Percentiles rank a stretch among this genome's conserved stretches.
Conservation (phyloP, 1,284 basidiomycete genomes). For the Trichosporon ovoides region DNA sequence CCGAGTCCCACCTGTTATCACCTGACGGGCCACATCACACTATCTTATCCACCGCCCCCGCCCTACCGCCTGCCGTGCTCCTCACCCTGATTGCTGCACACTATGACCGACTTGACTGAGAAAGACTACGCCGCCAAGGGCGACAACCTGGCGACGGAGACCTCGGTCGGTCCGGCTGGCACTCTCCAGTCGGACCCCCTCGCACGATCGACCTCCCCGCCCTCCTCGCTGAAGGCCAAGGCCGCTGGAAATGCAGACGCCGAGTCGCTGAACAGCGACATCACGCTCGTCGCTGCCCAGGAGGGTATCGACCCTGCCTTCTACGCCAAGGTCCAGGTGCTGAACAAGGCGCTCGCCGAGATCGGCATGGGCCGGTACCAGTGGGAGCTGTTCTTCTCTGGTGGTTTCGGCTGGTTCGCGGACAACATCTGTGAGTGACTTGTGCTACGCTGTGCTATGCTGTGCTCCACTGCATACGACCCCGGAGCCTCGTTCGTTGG, state of each 20-base stretch:
- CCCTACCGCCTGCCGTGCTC: background rate
- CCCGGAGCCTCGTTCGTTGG: background rate
- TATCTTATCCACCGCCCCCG: background rate
- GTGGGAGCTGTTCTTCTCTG: constrained; percentile 56
- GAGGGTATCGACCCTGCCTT: constrained; percentile 33
- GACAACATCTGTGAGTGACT: constrained; percentile 51
- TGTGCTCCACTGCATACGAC: background rate
- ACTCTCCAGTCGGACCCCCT: background rate
- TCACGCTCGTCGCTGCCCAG: constrained; percentile 19
- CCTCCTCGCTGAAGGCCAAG: background rate
- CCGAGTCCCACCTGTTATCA: background rate
- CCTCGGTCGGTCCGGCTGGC: background rate
- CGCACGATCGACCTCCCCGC: background rate
- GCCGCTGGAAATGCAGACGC: constrained; percentile 10
- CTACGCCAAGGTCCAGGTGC: constrained; percentile 29
- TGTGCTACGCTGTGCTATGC: background rate
- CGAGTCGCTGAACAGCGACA: constrained; percentile 20
- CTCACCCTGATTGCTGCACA: background rate
- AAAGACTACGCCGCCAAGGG: background rate
- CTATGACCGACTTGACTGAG: background rate
- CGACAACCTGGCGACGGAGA: background rate
- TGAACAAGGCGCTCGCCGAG: constrained; percentile 36
- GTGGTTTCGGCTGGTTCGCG: constrained; percentile 47
- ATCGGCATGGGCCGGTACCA: constrained; percentile 63
- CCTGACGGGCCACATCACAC: background rate